A percentile compares a stretch with the other conserved stretches of the same genome.
Conservation (phyloP, 1,284 basidiomycete species). For the Coniferiporia sulphurascens region DNA sequence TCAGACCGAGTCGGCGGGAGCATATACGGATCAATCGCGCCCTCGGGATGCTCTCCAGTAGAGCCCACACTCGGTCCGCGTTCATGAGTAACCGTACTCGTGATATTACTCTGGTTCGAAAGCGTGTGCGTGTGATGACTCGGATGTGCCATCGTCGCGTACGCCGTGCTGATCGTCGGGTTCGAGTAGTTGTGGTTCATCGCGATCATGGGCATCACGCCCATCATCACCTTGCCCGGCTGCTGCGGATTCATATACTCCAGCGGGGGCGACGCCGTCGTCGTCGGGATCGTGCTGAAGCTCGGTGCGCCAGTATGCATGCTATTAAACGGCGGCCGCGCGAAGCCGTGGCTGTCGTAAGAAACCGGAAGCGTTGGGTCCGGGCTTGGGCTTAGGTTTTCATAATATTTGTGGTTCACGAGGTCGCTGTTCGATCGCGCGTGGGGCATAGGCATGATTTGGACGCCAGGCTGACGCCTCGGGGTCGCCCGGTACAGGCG, state of each 20-base stretch:
- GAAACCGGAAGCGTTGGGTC: conserved; percentile 2
- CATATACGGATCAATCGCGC: conserved; percentile 10
- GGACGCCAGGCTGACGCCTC: neutral
- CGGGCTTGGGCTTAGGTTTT: neutral
- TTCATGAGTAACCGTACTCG: neutral
- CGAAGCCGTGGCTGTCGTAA: neutral
- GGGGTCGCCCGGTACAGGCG: neutral
- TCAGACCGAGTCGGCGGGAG: conserved; percentile 1
- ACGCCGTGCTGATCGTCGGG: conserved; percentile 2
- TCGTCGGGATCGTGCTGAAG: neutral
- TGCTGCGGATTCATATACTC: neutral
- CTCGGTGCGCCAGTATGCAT: neutral
- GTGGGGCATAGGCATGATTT: neutral
- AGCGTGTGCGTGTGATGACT: conserved; percentile 1
- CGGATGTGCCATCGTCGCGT: neutral
- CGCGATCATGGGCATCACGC: neutral
- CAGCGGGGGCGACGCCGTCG: neutral
- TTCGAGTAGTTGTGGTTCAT: neutral
- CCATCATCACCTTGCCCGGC: neutral
- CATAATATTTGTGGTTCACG: neutral
- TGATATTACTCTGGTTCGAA: conserved; percentile 1
- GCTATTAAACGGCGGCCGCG: neutral
- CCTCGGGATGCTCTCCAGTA: neutral
- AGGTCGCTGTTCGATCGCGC: neutral
- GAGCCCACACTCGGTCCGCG: neutral